Conservation (phyloP, 768 basidiomycete genomes). For the Rhodotorula toruloides region DNA sequence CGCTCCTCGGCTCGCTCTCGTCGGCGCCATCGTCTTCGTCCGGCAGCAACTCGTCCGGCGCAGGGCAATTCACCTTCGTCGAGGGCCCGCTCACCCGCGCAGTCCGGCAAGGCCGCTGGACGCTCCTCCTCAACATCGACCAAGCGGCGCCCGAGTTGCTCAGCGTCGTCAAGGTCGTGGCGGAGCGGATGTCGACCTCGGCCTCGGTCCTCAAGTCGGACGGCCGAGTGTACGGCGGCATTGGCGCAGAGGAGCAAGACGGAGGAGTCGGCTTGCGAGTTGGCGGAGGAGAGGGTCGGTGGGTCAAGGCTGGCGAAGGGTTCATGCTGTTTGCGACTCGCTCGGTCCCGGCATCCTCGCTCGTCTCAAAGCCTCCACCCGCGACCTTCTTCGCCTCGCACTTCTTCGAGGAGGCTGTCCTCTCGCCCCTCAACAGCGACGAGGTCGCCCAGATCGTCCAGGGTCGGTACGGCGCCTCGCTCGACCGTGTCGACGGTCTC, state of each 20-base stretch:
- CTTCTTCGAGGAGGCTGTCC: conserved; percentile 67
- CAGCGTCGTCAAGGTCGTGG: conserved; percentile 74
- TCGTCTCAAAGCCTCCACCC: conserved; percentile 42
- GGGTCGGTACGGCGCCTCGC: conserved; percentile 57
- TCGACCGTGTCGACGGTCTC: conserved; percentile 52
- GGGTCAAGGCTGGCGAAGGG: conserved; percentile 65
- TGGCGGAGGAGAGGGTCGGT: conserved; percentile 65
- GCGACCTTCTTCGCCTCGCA: conserved; percentile 78
- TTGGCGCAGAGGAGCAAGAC: conserved; percentile 62
- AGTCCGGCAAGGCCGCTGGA: conserved; percentile 83
- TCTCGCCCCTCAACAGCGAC: conserved; percentile 58
- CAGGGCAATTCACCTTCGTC: conserved; percentile 92
- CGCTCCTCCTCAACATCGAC: conserved; percentile 89
- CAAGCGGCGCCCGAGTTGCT: conserved; percentile 83
- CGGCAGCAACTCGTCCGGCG: conserved; percentile 49
- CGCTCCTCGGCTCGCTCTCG: conserved; percentile 84
- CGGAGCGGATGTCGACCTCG: conserved; percentile 55
- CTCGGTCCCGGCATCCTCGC: conserved; percentile 51
- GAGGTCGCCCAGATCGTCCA: conserved; percentile 70
- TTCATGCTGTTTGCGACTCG: conserved; percentile 89
- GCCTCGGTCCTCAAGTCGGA: conserved; percentile 26
- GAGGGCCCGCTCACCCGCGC: conserved; percentile 87
- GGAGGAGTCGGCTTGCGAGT: conserved; percentile 50
- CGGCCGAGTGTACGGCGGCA: conserved; percentile 50
- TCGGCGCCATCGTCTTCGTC: conserved; percentile 58